Conservation (phyloP, 768 basidiomycete genomes). For the Hericium rajendrae region DNA sequence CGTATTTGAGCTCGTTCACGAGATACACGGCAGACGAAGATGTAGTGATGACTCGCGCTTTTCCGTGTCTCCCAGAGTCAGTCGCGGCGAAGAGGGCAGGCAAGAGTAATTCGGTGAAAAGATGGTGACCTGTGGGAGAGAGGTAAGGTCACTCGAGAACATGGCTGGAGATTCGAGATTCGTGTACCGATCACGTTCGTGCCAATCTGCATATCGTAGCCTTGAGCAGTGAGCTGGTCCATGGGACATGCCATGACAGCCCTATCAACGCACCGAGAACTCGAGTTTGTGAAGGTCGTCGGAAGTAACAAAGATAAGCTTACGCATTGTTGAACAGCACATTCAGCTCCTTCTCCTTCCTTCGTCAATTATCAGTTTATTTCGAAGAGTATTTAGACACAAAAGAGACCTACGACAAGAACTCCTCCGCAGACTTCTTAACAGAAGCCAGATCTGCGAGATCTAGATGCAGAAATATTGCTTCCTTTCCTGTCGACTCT, state of each 20-base stretch:
- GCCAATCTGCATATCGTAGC: slow-evolving; percentile 14
- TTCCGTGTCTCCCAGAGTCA: background rate
- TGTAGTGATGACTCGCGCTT: slow-evolving; percentile 20
- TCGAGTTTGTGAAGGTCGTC: too few species aligned
- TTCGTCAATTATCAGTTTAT: too few species aligned
- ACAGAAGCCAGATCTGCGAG: background rate
- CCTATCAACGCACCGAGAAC: background rate
- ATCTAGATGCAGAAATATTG: slow-evolving; percentile 6
- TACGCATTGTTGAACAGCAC: slow-evolving; percentile 3
- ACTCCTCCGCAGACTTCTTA: slow-evolving; percentile 3
- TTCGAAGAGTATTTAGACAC: too few species aligned
- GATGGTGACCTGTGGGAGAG: slow-evolving; percentile 12
- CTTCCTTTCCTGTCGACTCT: slow-evolving; percentile 3
- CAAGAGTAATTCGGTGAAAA: slow-evolving; percentile 17
- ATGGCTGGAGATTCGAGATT: background rate
- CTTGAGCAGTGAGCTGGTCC: slow-evolving; percentile 8
- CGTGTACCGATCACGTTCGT: slow-evolving; percentile 12
- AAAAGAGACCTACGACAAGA: background rate
- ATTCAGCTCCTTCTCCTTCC: background rate
- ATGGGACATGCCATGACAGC: slow-evolving; percentile 5
- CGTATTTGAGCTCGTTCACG: background rate
- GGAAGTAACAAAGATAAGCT: background rate
- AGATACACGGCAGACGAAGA: slow-evolving; percentile 2
- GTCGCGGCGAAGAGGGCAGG: slow-evolving; percentile 16
- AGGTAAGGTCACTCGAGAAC: too few species aligned